Base-by-base conservation (phyloP, 176 grass and related monocot species). In the Avena eriantha region DNA sequence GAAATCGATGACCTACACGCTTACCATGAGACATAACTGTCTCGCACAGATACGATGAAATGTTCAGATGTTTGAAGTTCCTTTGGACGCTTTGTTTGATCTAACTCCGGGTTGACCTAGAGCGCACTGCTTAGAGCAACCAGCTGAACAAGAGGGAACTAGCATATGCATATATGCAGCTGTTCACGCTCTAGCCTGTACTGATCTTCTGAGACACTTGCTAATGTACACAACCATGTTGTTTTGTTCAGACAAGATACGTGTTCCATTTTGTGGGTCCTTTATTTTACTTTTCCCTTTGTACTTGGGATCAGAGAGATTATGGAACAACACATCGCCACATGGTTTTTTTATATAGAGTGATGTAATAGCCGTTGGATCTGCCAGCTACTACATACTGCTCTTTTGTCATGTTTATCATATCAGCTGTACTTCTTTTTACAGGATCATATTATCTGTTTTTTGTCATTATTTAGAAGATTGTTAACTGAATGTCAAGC, bases 21-120 rank as follows among this genome's bases (percentile, higher is more conserved):
- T 84, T 75, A 79, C 57, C 80, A 80, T 64, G 55, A 49, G 45
- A 17, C 55, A 73, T 85, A 78, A 86, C 79, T 58, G 65, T 54
- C 82, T 83, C 18, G 26, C 10, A 87, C 21, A 51, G 65, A 86
- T 57, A 73, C 12, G 48, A 53, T 67, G 39, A 51, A 69, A 60
- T 77, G 9, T 50, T 59, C 36, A 76, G 39, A 41, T 29, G 23
- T 10, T 73, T 17, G 88, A 69, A 86, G 71, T 82, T 36, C 17
- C 79, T 66, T 29, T 21, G 15, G 56, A 75, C 3, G 17, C 7
- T 0, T 69, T 69, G 16, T 69, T 41, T 39, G 17, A 69, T 69
- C 67, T 69, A 17, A 41, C 16, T 39, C 10, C 34, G 8, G 16
- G 35, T 36, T 39, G 67, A 69, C 10, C 17, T 69, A 10, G 8